phyloP scores from a whole-genome alignment of 2,329 filamentous ascomycete species.

The Talaromyces marneffei region DNA sequence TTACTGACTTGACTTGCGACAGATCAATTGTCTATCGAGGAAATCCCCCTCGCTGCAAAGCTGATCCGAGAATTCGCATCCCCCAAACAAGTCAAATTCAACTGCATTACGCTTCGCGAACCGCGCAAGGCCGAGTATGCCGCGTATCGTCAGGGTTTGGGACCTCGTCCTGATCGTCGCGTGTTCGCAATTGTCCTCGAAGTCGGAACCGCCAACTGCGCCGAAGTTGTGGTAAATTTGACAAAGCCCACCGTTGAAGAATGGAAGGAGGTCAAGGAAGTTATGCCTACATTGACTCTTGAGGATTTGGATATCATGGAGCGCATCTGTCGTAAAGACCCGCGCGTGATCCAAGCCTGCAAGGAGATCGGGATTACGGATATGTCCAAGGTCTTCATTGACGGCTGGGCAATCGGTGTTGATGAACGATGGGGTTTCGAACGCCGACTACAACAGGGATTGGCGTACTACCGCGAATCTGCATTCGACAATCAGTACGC shows the following conservation, averaged over 20 bases:
- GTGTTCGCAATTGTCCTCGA: conserved; percentile 47
- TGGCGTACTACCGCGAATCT: conserved; percentile 53
- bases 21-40: conserved; percentile 26
- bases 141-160: conserved; percentile 27
- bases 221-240: conserved; percentile 27
- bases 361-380: conserved; percentile 46
- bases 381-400: conserved; percentile 94
- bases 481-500: conserved; percentile 79
- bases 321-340: conserved; percentile 27
- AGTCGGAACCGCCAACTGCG: conserved; percentile 22
- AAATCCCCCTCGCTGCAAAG: conserved; percentile 25
- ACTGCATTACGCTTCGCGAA: conserved; percentile 52
- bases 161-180: conserved; percentile 27
- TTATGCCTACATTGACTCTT: conserved; percentile 42
- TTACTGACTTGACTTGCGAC: neutral
- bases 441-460: conserved; percentile 53
- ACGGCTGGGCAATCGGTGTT: conserved; percentile 50
- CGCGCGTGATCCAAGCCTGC: conserved; percentile 30
- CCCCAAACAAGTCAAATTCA: conserved; percentile 30
- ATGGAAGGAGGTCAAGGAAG: conserved; percentile 37
- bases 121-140: conserved; percentile 32
- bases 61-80: conserved; percentile 25
- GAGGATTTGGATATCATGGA: conserved; percentile 33
- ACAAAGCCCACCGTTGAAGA: conserved; percentile 22
- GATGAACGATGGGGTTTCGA: conserved; percentile 47